Base-by-base conservation (phyloP, 345 rosid species). In the Barbarea vulgaris region DNA sequence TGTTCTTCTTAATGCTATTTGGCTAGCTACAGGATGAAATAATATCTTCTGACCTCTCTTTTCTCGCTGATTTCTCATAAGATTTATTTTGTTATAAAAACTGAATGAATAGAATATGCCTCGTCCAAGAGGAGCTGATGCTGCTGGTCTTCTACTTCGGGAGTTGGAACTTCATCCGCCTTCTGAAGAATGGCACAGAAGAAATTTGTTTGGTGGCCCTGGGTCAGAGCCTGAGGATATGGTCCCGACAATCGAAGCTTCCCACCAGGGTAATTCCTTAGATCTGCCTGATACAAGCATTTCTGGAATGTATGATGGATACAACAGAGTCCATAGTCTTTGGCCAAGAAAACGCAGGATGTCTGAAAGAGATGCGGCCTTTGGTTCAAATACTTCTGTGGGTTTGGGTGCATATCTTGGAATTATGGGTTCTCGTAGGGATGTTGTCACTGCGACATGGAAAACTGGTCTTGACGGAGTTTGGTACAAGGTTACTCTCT, bases 291-390 rank as follows among this genome's bases (percentile, higher is more conserved):
- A 83, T 77, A 58, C 79, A 55, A 82, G 64, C 77, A 80, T 83
- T 9, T 46, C 22, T 12, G 88, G 83, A 72, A 77, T 81, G 65
- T 76, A 60, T 80, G 88, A 88, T 67, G 85, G 73, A 68, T 74
- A 84, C 82, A 76, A 87, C 50, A 91, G 87, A 77, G 83, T 88
- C 34, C 88, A 83, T 71, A 85, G 94, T 56, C 75, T 93, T 53
- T 96, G 99, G 98, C 98, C 99, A 57, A 87, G 84, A 91, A 93
- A 91, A 84, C 96, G 98, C 6, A 84, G 98, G 63, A 80, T 93
- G 86, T 93, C 98, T 52, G 98, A 96, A 84, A 87, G 99, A 83
- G 98, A 93, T 86, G 99, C 98, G 7, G 99, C 97, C 59, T 91
- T 91, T 80, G 99, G 99, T 66, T 85, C 87, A 85, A 91, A 93